Evolutionary conservation across 257 asterid genomes (phyloP).

Genomic region (Gynochthodes officinalis): DNA sequence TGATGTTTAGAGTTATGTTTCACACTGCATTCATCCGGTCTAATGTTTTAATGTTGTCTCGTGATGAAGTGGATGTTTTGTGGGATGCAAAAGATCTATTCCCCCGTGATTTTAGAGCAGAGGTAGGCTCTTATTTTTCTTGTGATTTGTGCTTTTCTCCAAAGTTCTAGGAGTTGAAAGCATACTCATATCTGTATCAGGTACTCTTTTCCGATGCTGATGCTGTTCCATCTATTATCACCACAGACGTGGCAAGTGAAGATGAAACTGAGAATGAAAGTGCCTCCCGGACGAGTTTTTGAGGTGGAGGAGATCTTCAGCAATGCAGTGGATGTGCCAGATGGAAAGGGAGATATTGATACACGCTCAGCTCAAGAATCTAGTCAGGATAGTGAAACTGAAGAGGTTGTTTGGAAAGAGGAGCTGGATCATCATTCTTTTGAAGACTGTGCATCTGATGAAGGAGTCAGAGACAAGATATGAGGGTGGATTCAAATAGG

Average conservation of each 20-base stretch:
- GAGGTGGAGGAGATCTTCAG: conserved; percentile 98
- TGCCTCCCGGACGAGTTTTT: conserved; percentile 84
- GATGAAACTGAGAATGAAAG: conserved; percentile 64
- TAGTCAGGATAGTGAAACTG: conserved; percentile 42
- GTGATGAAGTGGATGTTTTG: conserved; percentile 85
- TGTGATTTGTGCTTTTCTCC: conserved; percentile 30
- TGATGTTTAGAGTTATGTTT: conserved; percentile 86
- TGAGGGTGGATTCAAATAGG: conserved; percentile 22
- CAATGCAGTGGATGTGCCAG: conserved; percentile 57
- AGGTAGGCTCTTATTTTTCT: conserved; percentile 56
- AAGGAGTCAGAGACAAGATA: conserved; percentile 41
- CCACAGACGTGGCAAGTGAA: conserved; percentile 54
- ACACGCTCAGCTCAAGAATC: conserved; percentile 34
- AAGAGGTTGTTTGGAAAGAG: conserved; percentile 48
- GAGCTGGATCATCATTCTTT: conserved; percentile 64
- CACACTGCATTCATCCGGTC: conserved; percentile 92
- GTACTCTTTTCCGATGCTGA: conserved; percentile 86
- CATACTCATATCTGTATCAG: conserved; percentile 54
- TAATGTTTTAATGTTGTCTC: conserved; percentile 66
- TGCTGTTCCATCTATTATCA: conserved; percentile 51
- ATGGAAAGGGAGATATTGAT: conserved; percentile 58
- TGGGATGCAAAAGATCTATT: conserved; percentile 87
- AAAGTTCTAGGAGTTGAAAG: conserved; percentile 42
- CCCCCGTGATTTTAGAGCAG: conserved; percentile 80
- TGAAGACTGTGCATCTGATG: conserved; percentile 88